phyloP scores from a whole-genome alignment of 306 rosid genomes.

The Sindora glabra region DNA sequence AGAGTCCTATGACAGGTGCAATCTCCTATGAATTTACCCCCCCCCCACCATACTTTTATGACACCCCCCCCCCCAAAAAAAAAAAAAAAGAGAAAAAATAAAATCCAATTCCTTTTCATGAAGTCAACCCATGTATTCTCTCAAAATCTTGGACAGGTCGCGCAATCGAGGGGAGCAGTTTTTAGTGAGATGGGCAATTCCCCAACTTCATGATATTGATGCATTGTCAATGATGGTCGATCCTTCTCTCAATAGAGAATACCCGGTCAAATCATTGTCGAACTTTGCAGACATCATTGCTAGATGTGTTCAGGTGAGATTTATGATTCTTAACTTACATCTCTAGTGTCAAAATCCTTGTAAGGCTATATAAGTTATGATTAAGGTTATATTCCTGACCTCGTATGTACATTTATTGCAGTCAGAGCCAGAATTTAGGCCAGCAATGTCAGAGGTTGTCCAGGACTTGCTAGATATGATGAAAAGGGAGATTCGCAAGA shows the following conservation, averaged over 20 bases:
- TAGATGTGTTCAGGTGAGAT: slow-evolving; percentile 79
- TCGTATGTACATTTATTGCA: slow-evolving; percentile 31
- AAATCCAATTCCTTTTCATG: neutral
- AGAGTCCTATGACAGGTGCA: slow-evolving; percentile 80
- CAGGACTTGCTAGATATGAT: slow-evolving; percentile 78
- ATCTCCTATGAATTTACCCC: too few relatives aligned
- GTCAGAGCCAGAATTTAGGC: slow-evolving; percentile 91
- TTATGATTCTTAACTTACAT: neutral
- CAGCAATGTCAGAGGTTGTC: slow-evolving; percentile 86
- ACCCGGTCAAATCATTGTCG: slow-evolving; percentile 82
- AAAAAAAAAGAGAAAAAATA: too few relatives aligned
- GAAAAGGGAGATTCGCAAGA: slow-evolving; percentile 50
- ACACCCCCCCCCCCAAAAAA: too few relatives aligned
- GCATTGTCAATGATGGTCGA: slow-evolving; percentile 95
- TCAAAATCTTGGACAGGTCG: slow-evolving; percentile 29
- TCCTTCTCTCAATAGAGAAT: slow-evolving; percentile 63
- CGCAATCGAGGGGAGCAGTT: slow-evolving; percentile 75
- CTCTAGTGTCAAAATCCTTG: neutral
- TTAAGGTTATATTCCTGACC: slow-evolving; percentile 6
- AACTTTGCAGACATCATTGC: slow-evolving; percentile 84
- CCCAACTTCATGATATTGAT: slow-evolving; percentile 92
- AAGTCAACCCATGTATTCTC: neutral
- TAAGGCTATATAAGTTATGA: neutral
- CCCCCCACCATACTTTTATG: too few relatives aligned
- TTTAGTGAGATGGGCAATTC: slow-evolving; percentile 87